Base-by-base conservation (phyloP, 129 eudicot genomes). In the Escallonia rubra region DNA sequence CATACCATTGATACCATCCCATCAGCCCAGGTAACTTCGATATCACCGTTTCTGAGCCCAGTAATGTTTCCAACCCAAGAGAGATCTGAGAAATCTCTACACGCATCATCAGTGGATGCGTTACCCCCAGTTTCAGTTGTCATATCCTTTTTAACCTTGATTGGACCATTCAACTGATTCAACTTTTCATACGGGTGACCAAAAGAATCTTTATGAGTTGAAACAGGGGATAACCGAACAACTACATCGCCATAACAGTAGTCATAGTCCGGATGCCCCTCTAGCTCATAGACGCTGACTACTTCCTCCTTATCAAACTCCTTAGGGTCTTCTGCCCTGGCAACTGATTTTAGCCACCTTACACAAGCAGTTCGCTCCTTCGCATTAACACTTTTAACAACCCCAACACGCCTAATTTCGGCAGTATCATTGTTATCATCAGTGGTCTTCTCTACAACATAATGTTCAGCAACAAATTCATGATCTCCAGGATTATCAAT, bases 61-160 rank as follows among this genome's bases (percentile, higher is more conserved):
- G 97, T 94, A 59, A 94, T 94, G 82, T 94, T 90, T 69, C 99
- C 99, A 65, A 90, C 99, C 99, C 99, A 94, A 62, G 99, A 90
- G 57, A 94, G 94, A 77, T 87, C 93, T 6, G 96, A 76, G 73
- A 93, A 82, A 34, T 68, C 81, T 14, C 68, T 41, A 57, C 67
- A 45, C 60, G 79, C 57, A 39, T 86, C 85, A 66, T 68, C 83
- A 49, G 39, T 52, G 12, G 76, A 67, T 51, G 76, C 66, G 41
- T 54, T 47, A 50, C 52, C 3, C 10, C 63, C 75, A 8, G 46
- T 9, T 57, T 47, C 52, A 64, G 46, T 68, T 48, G 57, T 15
- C 39, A 41, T 15, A 58, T 79, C 83, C 46, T 65, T 61, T 42
- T 69, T 65, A 40, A 68, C 79, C 43, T 77, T 78, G n/a, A 71